phyloP scores from a whole-genome alignment of 345 rosid genomes.

The Gossypium longicalyx region DNA sequence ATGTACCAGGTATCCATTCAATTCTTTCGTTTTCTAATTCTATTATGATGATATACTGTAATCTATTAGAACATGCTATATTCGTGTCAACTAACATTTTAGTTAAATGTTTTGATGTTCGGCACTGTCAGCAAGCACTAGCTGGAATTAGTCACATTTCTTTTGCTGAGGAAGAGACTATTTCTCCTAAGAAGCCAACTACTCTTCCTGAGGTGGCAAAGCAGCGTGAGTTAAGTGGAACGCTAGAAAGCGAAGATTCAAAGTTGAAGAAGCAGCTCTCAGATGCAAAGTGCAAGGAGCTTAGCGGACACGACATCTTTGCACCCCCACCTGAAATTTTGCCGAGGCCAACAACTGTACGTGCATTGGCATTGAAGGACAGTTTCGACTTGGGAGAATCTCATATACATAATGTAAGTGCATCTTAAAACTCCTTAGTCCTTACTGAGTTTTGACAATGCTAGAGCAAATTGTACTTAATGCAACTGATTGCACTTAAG shows the following conservation, averaged over 20 bases:
- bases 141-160: conserved; percentile 63
- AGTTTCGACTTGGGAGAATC: conserved; percentile 69
- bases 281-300: conserved; percentile 85
- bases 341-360: conserved; percentile 61
- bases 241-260: conserved; percentile 60
- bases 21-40: background rate
- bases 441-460: conserved; percentile 21
- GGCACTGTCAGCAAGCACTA: conserved; percentile 56
- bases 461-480: background rate
- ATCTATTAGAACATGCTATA: background rate
- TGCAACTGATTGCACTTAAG: background rate
- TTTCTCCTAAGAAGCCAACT: conserved; percentile 68
- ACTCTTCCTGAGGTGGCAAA: conserved; percentile 78
- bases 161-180: conserved; percentile 68
- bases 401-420: conserved; percentile 23
- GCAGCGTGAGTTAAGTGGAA: conserved; percentile 96
- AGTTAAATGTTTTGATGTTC: background rate
- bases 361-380: conserved; percentile 66
- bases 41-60: background rate
- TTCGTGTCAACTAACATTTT: background rate
- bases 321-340: conserved; percentile 94
- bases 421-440: conserved; percentile 32
- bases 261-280: conserved; percentile 73
- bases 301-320: conserved; percentile 87
- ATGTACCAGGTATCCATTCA: conserved; percentile 66